phyloP scores from a whole-genome alignment of 2,329 filamentous ascomycete species.

The Leptographium radiaticola region DNA sequence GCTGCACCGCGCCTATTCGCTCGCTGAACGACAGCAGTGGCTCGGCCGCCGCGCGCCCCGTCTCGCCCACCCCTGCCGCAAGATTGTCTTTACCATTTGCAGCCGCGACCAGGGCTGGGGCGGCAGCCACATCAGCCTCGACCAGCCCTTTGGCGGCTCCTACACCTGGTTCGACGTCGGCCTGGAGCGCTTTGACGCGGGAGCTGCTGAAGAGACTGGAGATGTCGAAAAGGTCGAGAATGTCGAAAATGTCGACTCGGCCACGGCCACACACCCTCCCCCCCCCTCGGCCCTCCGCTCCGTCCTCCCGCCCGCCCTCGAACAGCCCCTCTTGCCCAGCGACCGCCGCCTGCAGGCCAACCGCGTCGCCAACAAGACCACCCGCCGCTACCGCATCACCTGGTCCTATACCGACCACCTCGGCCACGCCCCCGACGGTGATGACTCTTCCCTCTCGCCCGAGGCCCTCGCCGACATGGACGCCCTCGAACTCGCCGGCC shows the following conservation, averaged over 20 bases:
- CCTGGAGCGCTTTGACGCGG: conserved; percentile 42
- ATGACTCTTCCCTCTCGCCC: conserved; percentile 23
- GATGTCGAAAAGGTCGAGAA: conserved; percentile 21
- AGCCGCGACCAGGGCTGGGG: conserved; percentile 49
- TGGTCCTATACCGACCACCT: conserved; percentile 41
- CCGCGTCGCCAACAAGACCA: conserved; percentile 20
- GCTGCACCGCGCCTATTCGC: background rate
- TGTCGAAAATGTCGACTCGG: background rate
- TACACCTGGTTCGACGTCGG: conserved; percentile 54
- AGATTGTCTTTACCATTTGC: conserved; percentile 45
- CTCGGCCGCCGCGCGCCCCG: conserved; percentile 18
- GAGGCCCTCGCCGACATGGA: conserved; percentile 8
- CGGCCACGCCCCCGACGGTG: background rate
- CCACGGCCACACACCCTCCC: background rate
- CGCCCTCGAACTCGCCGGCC: conserved; percentile 27
- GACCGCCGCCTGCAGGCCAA: conserved; percentile 35
- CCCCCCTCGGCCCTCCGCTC: conserved; percentile 18
- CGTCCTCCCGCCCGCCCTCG: conserved; percentile 23
- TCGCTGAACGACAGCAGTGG: conserved; percentile 13
- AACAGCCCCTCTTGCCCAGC: conserved; percentile 23
- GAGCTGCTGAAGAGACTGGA: too few species aligned
- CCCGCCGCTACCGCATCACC: conserved; percentile 31
- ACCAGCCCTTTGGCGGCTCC: conserved; percentile 31
- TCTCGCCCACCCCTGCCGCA: conserved; percentile 39
- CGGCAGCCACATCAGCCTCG: conserved; percentile 12